Percentiles rank a stretch among this genome's conserved stretches.
Conservation (phyloP, 208 protist genomes). For the Leishmania gerbilli region DNA sequence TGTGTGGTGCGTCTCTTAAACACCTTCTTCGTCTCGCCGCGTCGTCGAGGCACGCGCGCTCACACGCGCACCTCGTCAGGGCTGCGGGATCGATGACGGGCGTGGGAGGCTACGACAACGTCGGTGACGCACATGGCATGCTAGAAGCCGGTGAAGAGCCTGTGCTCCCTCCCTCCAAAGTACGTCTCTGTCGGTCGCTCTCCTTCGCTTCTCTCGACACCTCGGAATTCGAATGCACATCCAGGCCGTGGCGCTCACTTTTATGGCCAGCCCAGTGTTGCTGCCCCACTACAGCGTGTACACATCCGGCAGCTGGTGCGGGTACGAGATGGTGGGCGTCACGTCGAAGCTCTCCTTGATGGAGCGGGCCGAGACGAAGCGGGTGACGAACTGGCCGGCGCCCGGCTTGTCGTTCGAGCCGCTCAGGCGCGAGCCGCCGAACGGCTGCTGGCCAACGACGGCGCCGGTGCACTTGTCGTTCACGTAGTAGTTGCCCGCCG, state of each 20-base stretch:
- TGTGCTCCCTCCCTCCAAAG: neutral
- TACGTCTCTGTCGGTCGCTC: neutral
- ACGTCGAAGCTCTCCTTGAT: conserved; percentile 97
- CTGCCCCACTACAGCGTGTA: conserved; percentile 48
- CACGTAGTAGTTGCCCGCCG: conserved; percentile 98
- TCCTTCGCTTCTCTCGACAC: neutral
- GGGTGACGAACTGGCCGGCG: conserved; percentile 85
- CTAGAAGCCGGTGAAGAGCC: neutral
- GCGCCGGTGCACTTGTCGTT: conserved; percentile 98
- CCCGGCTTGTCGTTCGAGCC: conserved; percentile 98
- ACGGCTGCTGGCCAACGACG: conserved; percentile 98
- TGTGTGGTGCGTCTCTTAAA: neutral
- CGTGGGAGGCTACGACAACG: no score
- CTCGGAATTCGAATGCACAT: neutral
- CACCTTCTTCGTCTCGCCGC: neutral
- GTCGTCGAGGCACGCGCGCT: neutral
- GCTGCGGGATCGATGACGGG: neutral
- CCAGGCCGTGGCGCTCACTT: neutral
- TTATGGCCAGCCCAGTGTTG: neutral
- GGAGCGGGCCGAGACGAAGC: conserved; percentile 90
- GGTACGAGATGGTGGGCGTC: conserved; percentile 88
- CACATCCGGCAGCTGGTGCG: conserved; percentile 83
- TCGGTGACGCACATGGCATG: neutral
- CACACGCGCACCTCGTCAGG: neutral
- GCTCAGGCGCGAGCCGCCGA: conserved; percentile 91